phyloP scores from a whole-genome alignment of 192 early-diverging fungal genomes.

The Entomortierella lignicola region DNA sequence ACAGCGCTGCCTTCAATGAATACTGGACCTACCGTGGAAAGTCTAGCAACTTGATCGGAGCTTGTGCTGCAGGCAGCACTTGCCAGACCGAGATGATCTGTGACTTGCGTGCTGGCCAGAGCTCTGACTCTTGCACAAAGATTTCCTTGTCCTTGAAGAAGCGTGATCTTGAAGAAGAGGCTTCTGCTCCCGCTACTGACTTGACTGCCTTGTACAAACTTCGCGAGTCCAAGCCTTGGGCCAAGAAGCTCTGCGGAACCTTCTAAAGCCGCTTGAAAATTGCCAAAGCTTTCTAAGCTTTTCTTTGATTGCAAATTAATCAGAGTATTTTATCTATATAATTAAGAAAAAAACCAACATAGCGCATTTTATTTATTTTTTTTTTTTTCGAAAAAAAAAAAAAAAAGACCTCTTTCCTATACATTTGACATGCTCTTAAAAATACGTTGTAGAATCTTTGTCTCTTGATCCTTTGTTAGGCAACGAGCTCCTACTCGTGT shows the following conservation, averaged over 20 bases:
- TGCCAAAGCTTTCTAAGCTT: too few relatives aligned
- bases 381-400: too few relatives aligned
- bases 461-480: constrained; percentile 33
- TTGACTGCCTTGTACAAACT: constrained; percentile 16
- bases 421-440: constrained; percentile 27
- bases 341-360: neutral
- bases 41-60: constrained; percentile 15
- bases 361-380: neutral
- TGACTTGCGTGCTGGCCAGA: constrained; percentile 31
- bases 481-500: neutral
- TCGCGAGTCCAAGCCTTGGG: constrained; percentile 23
- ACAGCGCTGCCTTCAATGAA: constrained; percentile 45
- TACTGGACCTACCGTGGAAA: constrained; percentile 56
- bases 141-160: constrained; percentile 10
- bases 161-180: constrained; percentile 3
- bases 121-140: constrained; percentile 27
- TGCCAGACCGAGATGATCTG: constrained; percentile 32
- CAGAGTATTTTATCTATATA: neutral
- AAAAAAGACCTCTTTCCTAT: neutral
- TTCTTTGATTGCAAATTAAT: neutral
- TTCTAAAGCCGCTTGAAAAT: too few relatives aligned
- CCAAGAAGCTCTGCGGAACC: constrained; percentile 35
- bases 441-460: constrained; percentile 30
- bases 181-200: neutral
- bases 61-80: constrained; percentile 19